Evolutionary conservation across 73 alveolate genomes (phyloP).

Genomic region (Durusdinium trenchii): DNA sequence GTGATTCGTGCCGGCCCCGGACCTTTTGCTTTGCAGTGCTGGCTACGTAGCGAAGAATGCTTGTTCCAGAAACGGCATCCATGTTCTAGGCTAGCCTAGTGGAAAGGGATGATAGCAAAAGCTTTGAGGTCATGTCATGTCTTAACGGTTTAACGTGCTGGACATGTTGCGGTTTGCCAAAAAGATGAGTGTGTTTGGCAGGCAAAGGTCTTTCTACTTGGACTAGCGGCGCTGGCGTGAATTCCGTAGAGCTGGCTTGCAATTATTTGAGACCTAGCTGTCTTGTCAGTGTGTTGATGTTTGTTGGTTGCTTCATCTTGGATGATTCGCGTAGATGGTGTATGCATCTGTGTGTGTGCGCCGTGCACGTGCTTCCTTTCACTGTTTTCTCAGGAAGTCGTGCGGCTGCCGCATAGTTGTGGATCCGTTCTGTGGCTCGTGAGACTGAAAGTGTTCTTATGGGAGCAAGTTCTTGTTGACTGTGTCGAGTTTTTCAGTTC

Average conservation of each 20-base stretch:
- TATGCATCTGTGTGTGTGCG: too few relatives aligned
- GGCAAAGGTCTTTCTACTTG: constrained; percentile 90
- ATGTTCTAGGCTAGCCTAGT: neutral
- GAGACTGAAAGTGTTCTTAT: too few relatives aligned
- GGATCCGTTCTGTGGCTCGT: constrained; percentile 93
- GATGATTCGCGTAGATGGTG: too few relatives aligned
- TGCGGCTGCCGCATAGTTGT: constrained; percentile 52
- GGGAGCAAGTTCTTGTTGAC: too few relatives aligned
- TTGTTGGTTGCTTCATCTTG: too few relatives aligned
- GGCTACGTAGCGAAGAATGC: neutral
- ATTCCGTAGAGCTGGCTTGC: constrained; percentile 80
- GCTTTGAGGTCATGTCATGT: too few relatives aligned
- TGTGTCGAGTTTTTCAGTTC: too few relatives aligned
- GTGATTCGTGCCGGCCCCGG: constrained; percentile 51
- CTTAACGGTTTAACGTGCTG: too few relatives aligned
- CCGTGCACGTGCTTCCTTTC: too few relatives aligned
- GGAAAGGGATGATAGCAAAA: too few relatives aligned
- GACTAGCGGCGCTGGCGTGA: constrained; percentile 77
- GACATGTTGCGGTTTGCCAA: too few relatives aligned
- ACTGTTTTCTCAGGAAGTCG: constrained; percentile 21
- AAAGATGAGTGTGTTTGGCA: neutral
- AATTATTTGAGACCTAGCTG: constrained; percentile 11
- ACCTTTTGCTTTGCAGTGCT: neutral
- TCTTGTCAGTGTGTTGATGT: neutral
- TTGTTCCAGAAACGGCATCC: neutral